phyloP scores from a whole-genome alignment of 1,139 yeast species.

The Kodamaea fungicola region DNA sequence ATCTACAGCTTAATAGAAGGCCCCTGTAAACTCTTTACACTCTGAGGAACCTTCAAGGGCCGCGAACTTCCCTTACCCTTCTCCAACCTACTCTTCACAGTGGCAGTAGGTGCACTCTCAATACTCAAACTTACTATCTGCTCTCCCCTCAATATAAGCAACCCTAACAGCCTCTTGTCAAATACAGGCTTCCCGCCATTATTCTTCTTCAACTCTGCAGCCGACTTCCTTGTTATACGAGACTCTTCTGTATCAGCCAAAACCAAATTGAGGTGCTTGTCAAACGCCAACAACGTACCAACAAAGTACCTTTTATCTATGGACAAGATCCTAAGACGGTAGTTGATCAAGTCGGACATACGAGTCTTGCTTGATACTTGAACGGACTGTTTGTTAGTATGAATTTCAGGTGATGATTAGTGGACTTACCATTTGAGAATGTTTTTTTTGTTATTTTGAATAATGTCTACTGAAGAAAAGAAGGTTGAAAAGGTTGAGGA shows the following conservation, averaged over 20 bases:
- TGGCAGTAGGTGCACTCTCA: constrained; percentile 71
- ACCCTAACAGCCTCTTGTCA: constrained; percentile 72
- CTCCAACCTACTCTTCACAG: constrained; percentile 39
- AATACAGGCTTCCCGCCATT: constrained; percentile 28
- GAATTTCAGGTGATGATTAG: not conserved
- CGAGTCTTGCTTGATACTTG: constrained; percentile 44
- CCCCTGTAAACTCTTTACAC: constrained; percentile 13
- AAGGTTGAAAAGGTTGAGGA: constrained; percentile 4
- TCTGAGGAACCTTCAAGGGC: constrained; percentile 31
- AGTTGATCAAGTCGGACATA: constrained; percentile 69
- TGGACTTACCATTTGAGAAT: constrained; percentile 6
- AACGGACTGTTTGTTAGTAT: constrained; percentile 9
- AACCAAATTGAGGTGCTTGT: constrained; percentile 84
- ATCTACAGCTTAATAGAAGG: constrained; percentile 9
- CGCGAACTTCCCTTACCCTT: constrained; percentile 45
- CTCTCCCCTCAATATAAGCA: constrained; percentile 84
- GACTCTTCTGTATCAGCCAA: constrained; percentile 83
- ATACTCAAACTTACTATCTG: constrained; percentile 80
- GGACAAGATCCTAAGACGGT: constrained; percentile 69
- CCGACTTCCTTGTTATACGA: constrained; percentile 64
- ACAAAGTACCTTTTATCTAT: constrained; percentile 71
- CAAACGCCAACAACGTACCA: constrained; percentile 85
- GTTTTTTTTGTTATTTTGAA: not conserved
- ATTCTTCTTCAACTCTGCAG: constrained; percentile 33
- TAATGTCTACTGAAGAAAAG: constrained; percentile 5